These are phyloP conservation scores for Pyrrhoderma noxium DNA, from an alignment of 1,284 basidiomycete genomes.

Conservation along the genomic window DNA sequence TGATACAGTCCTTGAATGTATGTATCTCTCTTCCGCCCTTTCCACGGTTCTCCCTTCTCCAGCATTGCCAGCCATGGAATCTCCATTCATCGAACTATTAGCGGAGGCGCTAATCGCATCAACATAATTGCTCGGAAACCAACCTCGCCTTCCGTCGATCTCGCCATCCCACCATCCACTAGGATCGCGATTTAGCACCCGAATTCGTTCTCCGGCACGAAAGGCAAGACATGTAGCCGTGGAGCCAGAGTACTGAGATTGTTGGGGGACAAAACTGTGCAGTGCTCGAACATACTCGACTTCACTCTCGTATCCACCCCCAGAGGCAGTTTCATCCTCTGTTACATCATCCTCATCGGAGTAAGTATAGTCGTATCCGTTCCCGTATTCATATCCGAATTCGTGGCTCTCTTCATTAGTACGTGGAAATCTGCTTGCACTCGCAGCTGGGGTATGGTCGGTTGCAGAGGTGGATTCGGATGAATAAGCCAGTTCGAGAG, in stretches of 20 bases:
- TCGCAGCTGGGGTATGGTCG: neutral
- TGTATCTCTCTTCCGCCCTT: no score
- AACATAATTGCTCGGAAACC: constrained; percentile 96
- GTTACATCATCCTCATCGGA: constrained; percentile 10
- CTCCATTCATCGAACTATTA: constrained; percentile 44
- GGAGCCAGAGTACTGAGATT: constrained; percentile 27
- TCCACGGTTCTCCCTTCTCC: no score
- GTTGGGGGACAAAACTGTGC: constrained; percentile 76
- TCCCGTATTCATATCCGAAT: neutral
- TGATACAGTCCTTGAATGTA: constrained; percentile 11
- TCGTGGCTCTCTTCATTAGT: no score
- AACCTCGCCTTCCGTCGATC: constrained; percentile 80
- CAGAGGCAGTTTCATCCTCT: neutral
- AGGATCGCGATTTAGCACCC: constrained; percentile 78
- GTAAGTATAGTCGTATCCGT: neutral
- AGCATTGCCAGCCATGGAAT: constrained; percentile 26
- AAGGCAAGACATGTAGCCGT: constrained; percentile 84
- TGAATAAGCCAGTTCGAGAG: constrained; percentile 31
- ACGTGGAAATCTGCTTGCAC: neutral
- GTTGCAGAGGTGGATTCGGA: constrained; percentile 1
- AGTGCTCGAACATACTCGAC: constrained; percentile 70
- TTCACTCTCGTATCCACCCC: constrained; percentile 27
- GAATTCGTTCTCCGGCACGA: constrained; percentile 83
- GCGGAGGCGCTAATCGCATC: constrained; percentile 37
- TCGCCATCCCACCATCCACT: constrained; percentile 99